These are phyloP conservation scores for Suillus variegatus DNA, from an alignment of 768 basidiomycete species.

Conservation along the genomic window DNA sequence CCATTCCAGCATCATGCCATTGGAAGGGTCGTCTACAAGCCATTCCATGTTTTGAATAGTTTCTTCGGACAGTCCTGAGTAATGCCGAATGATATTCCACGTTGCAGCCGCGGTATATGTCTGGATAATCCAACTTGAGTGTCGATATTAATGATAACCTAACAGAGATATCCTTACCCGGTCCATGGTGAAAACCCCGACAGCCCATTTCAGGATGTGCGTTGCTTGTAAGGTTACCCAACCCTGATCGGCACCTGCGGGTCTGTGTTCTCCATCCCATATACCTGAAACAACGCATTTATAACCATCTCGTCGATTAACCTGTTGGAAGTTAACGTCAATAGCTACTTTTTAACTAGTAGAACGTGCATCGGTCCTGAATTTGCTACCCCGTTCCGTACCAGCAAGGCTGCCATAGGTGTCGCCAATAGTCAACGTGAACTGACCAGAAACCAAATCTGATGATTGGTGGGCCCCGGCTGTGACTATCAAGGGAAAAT, in stretches of 20 bases:
- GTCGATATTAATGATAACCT: neutral
- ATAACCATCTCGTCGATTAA: neutral
- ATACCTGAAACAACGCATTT: neutral
- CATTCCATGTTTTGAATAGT: neutral
- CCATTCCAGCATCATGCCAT: neutral
- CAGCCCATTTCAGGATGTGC: neutral
- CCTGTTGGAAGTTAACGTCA: neutral
- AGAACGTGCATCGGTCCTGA: neutral
- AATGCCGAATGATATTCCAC: neutral
- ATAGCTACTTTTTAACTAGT: neutral
- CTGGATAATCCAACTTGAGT: neutral
- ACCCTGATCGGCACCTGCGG: neutral
- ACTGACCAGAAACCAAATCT: neutral
- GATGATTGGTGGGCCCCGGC: neutral
- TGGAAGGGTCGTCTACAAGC: neutral
- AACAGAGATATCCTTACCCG: neutral
- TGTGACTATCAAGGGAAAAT: neutral
- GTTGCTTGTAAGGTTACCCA: neutral
- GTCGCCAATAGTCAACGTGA: neutral
- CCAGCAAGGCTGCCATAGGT: neutral
- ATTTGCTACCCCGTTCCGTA: neutral
- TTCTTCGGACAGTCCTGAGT: neutral
- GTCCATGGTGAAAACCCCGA: neutral
- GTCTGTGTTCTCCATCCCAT: neutral
- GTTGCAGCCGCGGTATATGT: neutral